phyloP scores from a whole-genome alignment of 371 early-diverging fungal genomes.

The Actinomortierella ambigua region DNA sequence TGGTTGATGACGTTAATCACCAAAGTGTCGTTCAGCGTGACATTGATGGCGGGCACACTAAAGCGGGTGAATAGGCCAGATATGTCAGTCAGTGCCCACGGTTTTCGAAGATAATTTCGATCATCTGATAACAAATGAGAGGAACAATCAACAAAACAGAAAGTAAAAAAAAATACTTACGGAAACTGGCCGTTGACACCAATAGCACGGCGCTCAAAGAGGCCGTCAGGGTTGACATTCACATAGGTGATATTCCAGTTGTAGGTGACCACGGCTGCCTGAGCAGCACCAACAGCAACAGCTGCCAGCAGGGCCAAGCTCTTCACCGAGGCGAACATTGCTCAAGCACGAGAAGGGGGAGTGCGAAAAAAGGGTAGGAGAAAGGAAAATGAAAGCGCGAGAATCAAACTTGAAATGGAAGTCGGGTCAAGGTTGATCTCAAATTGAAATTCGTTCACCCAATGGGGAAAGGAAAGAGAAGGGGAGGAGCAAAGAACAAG shows the following conservation, averaged over 20 bases:
- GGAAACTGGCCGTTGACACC: slow-evolving; percentile 79
- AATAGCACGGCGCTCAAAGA: slow-evolving; percentile 65
- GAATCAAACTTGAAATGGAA: no score
- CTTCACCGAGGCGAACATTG: slow-evolving; percentile 15
- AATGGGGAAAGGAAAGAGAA: no score
- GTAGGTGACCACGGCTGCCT: slow-evolving; percentile 62
- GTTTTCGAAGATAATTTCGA: neutral
- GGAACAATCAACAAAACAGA: neutral
- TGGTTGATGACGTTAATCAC: slow-evolving; percentile 68
- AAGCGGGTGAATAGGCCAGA: neutral
- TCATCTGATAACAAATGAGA: slow-evolving; percentile 1
- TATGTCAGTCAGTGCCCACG: no score
- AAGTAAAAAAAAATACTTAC: slow-evolving; percentile 45
- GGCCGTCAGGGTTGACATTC: slow-evolving; percentile 67
- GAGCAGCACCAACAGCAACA: slow-evolving; percentile 40
- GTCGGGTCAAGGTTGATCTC: no score
- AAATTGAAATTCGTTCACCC: no score
- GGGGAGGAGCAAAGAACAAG: no score
- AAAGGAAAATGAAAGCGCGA: no score
- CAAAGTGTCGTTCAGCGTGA: slow-evolving; percentile 58
- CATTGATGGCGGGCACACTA: slow-evolving; percentile 53
- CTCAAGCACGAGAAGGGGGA: neutral
- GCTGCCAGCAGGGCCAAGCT: slow-evolving; percentile 47
- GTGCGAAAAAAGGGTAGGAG: neutral
- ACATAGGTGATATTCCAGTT: slow-evolving; percentile 77